phyloP scores from a whole-genome alignment of 306 rosid genomes.

The Dryas drummondii region DNA sequence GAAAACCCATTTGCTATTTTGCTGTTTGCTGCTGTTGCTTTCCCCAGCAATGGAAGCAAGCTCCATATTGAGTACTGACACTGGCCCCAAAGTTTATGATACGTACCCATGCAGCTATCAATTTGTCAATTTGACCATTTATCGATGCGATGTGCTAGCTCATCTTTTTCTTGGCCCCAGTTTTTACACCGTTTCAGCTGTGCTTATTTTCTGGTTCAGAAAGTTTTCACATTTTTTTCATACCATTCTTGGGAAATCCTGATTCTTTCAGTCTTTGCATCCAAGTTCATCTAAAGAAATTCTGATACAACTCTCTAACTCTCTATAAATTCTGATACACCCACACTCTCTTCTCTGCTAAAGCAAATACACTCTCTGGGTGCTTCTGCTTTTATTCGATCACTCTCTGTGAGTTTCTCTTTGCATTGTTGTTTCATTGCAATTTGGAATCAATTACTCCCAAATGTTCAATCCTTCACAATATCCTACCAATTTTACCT shows the following conservation, averaged over 20 bases:
- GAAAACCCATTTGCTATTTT: too few species aligned
- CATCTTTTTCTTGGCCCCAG: slow-evolving; percentile 9
- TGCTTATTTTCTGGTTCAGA: neutral
- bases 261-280: neutral
- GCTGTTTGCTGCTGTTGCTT: too few species aligned
- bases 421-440: too few species aligned
- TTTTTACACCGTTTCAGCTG: neutral
- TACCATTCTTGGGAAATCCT: slow-evolving; percentile 7
- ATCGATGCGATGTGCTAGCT: neutral
- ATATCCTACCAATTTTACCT: slow-evolving; percentile 18
- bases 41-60: too few species aligned
- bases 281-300: neutral
- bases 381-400: too few species aligned
- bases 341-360: too few species aligned
- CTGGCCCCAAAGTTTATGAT: too few species aligned
- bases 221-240: slow-evolving; percentile 1
- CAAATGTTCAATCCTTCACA: slow-evolving; percentile 25
- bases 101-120: neutral
- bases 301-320: too few species aligned
- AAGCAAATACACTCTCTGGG: too few species aligned
- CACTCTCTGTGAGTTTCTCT: too few species aligned
- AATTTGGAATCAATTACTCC: neutral
- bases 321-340: too few species aligned
- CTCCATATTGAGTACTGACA: too few species aligned
- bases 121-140: slow-evolving; percentile 6